Base-by-base conservation (phyloP, 306 rosid species). In the Luffa aegyptiaca region DNA sequence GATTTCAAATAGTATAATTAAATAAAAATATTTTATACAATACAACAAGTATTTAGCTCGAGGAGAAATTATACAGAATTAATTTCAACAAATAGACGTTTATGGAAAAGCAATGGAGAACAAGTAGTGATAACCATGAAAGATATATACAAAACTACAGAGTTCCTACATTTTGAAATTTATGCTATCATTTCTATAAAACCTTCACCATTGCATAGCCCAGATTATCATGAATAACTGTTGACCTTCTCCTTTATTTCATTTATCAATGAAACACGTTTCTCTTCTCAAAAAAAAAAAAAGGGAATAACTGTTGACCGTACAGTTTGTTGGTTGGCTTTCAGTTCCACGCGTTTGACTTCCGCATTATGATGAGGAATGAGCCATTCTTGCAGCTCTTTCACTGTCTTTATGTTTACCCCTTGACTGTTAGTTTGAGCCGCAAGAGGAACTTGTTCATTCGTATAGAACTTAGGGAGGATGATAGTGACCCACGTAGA, bases 301-400 rank as follows among this genome's bases (percentile, higher is more conserved):
- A n/a, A n/a, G n/a, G n/a, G 17, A 56, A 62, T 76, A 55, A 17
- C 62, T 78, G 68, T 59, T 78, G 81, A 78, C 37, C n/a, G 17
- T 78, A 46, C 20, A 44, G 10, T 20, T 45, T 62, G 79, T 84
- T 79, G 81, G 84, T 87, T 80, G 73, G 81, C 82, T 83, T 88
- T 72, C 92, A 95, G 99, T 93, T 93, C 89, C 99, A 93, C 65
- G 97, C 97, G 58, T 95, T 95, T 42, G 99, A 95, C 96, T 95
- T 95, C 90, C 97, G 99, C 83, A 86, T 97, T 42, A 93, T 95
- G 35, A 86, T 92, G 16, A 95, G 97, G 85, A 95, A 95, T n/a
- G 94, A 93, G 93, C 99, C 99, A 39, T 95, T 92, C 88, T 85
- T 88, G 92, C 97, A 95, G 92, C 99, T 95, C 83, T 95, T 93